Percentiles rank a stretch among this genome's conserved stretches.
Conservation (phyloP, 2,329 filamentous ascomycete species). For the Ophiosphaerella narmari region DNA sequence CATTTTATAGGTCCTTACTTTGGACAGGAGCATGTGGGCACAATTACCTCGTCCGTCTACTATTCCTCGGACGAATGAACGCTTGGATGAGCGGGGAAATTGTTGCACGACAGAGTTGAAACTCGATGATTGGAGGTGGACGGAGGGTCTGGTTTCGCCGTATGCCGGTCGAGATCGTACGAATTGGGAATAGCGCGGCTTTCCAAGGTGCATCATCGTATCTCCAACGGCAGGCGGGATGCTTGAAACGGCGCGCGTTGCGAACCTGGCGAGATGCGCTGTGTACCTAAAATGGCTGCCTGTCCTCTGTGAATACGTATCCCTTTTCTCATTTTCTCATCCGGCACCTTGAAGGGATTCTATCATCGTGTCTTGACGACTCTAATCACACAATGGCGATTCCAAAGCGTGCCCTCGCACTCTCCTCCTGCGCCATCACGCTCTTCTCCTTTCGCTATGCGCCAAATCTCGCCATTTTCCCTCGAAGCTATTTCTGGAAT, state of each 20-base stretch:
- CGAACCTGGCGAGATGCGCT: no score
- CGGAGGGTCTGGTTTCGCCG: background rate
- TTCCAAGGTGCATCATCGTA: background rate
- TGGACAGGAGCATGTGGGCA: no score
- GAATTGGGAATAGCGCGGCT: background rate
- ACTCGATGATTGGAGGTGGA: background rate
- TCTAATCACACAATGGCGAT: slow-evolving; percentile 27
- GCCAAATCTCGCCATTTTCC: slow-evolving; percentile 35
- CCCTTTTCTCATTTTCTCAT: no score
- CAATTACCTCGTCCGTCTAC: no score
- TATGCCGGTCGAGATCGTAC: background rate
- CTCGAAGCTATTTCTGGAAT: slow-evolving; percentile 45
- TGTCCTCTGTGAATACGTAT: no score
- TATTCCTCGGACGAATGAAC: no score
- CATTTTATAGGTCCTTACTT: no score
- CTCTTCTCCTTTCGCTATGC: slow-evolving; percentile 41
- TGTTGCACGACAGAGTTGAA: no score
- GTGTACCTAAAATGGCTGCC: no score
- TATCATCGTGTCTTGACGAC: background rate
- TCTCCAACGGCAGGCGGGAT: background rate
- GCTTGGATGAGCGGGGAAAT: no score
- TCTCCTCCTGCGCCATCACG: slow-evolving; percentile 29
- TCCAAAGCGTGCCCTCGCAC: slow-evolving; percentile 30
- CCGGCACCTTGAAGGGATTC: no score
- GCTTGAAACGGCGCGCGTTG: background rate